Percentiles rank a stretch among this genome's conserved stretches.
phyloP scores from a whole-genome alignment of 345 rosid genomes.

The Conringia planisiliqua region DNA sequence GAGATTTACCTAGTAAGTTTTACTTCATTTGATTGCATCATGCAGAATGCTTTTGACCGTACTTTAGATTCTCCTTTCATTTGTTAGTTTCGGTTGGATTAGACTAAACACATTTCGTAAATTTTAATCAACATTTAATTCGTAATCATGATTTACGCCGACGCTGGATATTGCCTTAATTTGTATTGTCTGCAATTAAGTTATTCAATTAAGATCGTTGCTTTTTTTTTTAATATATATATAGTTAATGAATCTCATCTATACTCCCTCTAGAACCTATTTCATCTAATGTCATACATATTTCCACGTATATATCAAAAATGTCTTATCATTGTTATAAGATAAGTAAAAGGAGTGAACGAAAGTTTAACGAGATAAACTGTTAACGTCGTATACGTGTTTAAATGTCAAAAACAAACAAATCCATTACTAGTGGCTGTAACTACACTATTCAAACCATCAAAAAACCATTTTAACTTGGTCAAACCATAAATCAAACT shows the following conservation, averaged over 20 bases:
- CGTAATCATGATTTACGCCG: conserved; percentile 13
- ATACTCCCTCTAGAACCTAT: not conserved
- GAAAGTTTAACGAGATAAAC: not conserved
- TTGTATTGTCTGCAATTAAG: not conserved
- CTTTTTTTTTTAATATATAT: not conserved
- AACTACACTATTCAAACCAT: not conserved
- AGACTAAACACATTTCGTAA: not conserved
- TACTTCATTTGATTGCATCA: not conserved
- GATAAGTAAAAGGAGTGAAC: not conserved
- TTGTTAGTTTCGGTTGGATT: not conserved
- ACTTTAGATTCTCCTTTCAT: not conserved
- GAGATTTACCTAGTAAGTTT: not conserved
- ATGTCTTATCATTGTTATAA: not conserved
- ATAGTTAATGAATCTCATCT: not conserved
- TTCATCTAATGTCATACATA: not conserved
- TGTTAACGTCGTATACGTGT: not conserved
- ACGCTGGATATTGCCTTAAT: not conserved
- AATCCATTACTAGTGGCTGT: not conserved
- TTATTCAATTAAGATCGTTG: not conserved
- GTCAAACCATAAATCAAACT: conserved; percentile 2
- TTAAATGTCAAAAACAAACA: conserved; percentile 15
- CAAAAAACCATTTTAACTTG: conserved; percentile 3
- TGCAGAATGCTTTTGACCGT: not conserved
- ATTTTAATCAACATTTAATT: conserved; percentile 10
- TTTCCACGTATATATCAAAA: not conserved